A percentile compares a stretch with the other conserved stretches of the same genome.
These are phyloP conservation scores for Pyrenophora graminea DNA, from an alignment of 2,329 filamentous ascomycete species.

Conservation along the genomic window DNA sequence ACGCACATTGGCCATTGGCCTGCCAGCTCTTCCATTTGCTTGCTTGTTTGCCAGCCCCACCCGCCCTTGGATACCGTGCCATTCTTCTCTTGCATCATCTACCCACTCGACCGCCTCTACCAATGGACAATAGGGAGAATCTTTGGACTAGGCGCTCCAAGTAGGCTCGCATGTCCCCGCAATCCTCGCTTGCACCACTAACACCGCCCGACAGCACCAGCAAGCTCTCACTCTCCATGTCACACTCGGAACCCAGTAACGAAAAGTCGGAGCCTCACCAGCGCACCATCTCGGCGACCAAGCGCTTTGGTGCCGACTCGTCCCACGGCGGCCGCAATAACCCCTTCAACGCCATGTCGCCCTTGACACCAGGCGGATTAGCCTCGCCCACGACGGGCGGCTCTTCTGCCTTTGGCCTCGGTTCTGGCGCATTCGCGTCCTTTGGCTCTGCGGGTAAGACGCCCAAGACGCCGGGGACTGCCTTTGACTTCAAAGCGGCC, in stretches of 20 bases:
- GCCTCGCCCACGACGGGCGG: conserved; percentile 77
- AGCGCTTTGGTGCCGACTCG: conserved; percentile 76
- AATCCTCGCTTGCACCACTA: conserved; percentile 23
- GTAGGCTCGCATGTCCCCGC: conserved; percentile 56
- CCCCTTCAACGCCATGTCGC: conserved; percentile 76
- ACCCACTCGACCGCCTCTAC: conserved; percentile 18
- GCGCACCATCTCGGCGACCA: conserved; percentile 68
- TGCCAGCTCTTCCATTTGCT: conserved; percentile 38
- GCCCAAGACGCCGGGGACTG: conserved; percentile 80
- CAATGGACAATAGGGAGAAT: conserved; percentile 51
- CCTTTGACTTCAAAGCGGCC: conserved; percentile 74
- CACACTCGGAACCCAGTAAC: conserved; percentile 59
- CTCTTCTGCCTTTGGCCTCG: conserved; percentile 88
- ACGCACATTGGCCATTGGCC: conserved; percentile 28
- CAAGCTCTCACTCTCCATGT: conserved; percentile 89
- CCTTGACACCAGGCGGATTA: conserved; percentile 66
- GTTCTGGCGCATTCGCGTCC: conserved; percentile 95
- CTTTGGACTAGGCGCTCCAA: conserved; percentile 83
- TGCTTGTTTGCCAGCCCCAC: conserved; percentile 44
- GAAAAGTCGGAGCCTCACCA: conserved; percentile 58
- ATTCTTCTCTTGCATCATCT: conserved; percentile 9
- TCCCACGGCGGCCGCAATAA: conserved; percentile 73
- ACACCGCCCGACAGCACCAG: conserved; percentile 63
- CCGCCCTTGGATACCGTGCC: conserved; percentile 34
- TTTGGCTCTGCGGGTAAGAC: conserved; percentile 83